These are phyloP conservation scores for Obelidium mucronatum DNA, from an alignment of 192 early-diverging fungal species.

Conservation along the genomic window DNA sequence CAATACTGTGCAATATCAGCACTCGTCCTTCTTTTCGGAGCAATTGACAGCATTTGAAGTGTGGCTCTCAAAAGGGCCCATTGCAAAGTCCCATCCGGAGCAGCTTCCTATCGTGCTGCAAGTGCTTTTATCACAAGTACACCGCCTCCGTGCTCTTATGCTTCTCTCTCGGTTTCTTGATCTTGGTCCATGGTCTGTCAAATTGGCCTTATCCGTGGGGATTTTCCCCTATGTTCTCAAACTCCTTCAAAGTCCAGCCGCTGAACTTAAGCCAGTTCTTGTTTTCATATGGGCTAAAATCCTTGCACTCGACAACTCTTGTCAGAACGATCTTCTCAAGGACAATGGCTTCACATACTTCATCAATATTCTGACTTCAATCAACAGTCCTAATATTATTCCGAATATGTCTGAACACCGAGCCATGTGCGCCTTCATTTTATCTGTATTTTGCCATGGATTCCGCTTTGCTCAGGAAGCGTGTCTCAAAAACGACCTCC, in stretches of 20 bases:
- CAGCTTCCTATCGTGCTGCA: conserved; percentile 97
- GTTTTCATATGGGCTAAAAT: conserved; percentile 98
- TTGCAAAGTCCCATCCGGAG: conserved; percentile 78
- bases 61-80: conserved; percentile 86
- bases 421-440: conserved; percentile 96
- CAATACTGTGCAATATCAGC: conserved; percentile 68
- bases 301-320: conserved; percentile 88
- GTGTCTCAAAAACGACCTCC: conserved; percentile 74
- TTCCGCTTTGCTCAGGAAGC: conserved; percentile 84
- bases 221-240: conserved; percentile 98
- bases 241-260: conserved; percentile 89
- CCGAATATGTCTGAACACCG: conserved; percentile 84
- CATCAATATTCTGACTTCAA: conserved; percentile 82
- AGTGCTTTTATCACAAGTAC: conserved; percentile 93
- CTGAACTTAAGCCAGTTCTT: conserved; percentile 91
- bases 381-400: conserved; percentile 58
- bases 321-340: conserved; percentile 91
- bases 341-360: conserved; percentile 94
- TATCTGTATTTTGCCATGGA: conserved; percentile 91
- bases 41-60: conserved; percentile 98
- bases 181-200: conserved; percentile 92
- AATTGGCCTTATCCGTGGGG: conserved; percentile 90
- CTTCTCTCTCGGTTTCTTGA: conserved; percentile 91
- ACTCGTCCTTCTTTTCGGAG: conserved; percentile 92
- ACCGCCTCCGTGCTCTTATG: conserved; percentile 90